Conservation (phyloP, 495 filamentous ascomycete species). For the Jackrogersella minutella region DNA sequence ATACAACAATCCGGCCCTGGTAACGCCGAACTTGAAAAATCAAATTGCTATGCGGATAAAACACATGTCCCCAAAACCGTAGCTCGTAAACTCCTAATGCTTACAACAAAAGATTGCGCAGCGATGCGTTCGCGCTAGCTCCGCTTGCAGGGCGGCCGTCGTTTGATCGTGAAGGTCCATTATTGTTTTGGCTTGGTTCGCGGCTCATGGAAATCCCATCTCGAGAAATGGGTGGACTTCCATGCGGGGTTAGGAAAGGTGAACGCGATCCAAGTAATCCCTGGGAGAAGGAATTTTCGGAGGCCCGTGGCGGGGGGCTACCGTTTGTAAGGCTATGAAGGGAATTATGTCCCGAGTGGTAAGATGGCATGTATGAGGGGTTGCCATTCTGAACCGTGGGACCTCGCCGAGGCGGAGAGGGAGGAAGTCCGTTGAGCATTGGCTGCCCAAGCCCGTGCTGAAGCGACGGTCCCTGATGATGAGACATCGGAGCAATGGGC, state of each 20-base stretch:
- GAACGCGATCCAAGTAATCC: conserved; percentile 48
- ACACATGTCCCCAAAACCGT: conserved; percentile 9
- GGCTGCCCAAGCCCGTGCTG: conserved; percentile 53
- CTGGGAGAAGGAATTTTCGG: conserved; percentile 47
- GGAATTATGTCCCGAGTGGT: conserved; percentile 45
- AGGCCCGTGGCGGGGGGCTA: conserved; percentile 42
- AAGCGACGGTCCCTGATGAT: conserved; percentile 45
- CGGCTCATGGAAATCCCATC: conserved; percentile 44
- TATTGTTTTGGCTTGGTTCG: conserved; percentile 41
- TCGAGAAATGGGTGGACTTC: conserved; percentile 47
- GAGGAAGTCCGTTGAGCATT: conserved; percentile 51
- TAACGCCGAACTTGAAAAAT: conserved; percentile 32
- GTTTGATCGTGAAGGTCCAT: conserved; percentile 37
- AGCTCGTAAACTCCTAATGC: not conserved
- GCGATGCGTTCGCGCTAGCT: conserved; percentile 78
- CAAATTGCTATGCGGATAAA: conserved; percentile 29
- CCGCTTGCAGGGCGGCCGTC: conserved; percentile 61
- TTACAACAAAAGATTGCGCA: conserved; percentile 77
- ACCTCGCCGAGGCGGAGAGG: conserved; percentile 49
- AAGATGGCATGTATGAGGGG: conserved; percentile 34
- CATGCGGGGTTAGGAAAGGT: conserved; percentile 45
- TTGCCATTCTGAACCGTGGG: conserved; percentile 33
- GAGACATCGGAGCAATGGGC: conserved; percentile 48
- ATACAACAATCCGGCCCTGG: conserved; percentile 39
- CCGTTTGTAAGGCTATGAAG: conserved; percentile 50